Percentiles rank a stretch among this genome's conserved stretches.
These are phyloP conservation scores for Skeletonema tropicum DNA, from an alignment of 108 stramenopile genomes.

Conservation along the genomic window DNA sequence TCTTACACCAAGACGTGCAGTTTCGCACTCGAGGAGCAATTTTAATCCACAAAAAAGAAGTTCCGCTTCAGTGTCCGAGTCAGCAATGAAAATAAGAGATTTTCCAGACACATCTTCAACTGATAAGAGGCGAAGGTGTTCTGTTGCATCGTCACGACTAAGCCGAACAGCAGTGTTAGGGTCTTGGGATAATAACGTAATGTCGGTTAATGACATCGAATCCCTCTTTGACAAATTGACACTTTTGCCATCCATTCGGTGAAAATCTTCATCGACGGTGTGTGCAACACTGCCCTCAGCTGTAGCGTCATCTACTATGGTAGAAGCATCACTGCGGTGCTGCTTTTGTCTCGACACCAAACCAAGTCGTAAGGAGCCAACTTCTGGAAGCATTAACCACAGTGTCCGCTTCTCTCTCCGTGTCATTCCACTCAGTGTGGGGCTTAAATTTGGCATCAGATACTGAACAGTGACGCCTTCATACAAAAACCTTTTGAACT, in stretches of 20 bases:
- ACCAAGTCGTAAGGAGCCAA: conserved; percentile 67
- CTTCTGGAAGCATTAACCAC: conserved; percentile 83
- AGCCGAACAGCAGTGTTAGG: conserved; percentile 57
- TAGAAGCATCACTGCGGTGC: conserved; percentile 19
- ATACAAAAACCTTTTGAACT: conserved; percentile 82
- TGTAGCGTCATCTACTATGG: conserved; percentile 39
- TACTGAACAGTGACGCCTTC: conserved; percentile 79
- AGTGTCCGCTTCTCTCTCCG: conserved; percentile 72
- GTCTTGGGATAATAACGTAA: conserved; percentile 64
- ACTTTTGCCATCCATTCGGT: conserved; percentile 41
- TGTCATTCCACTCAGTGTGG: conserved; percentile 48
- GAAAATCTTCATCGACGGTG: conserved; percentile 28
- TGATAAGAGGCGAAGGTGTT: conserved; percentile 70
- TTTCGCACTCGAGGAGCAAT: conserved; percentile 77
- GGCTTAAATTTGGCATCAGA: conserved; percentile 51
- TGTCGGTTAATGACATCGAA: conserved; percentile 79
- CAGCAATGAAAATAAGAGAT: conserved; percentile 72
- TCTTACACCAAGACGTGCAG: conserved; percentile 68
- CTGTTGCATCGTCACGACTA: conserved; percentile 63
- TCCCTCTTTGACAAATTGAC: conserved; percentile 77
- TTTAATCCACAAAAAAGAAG: conserved; percentile 77
- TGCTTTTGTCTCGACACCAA: conserved; percentile 74
- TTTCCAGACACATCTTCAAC: conserved; percentile 65
- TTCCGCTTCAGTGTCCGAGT: conserved; percentile 70
- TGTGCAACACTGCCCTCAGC: conserved; percentile 32